These are phyloP conservation scores for Gnomoniopsis sp. DNA, from an alignment of 2,329 filamentous ascomycete species.

Conservation along the genomic window DNA sequence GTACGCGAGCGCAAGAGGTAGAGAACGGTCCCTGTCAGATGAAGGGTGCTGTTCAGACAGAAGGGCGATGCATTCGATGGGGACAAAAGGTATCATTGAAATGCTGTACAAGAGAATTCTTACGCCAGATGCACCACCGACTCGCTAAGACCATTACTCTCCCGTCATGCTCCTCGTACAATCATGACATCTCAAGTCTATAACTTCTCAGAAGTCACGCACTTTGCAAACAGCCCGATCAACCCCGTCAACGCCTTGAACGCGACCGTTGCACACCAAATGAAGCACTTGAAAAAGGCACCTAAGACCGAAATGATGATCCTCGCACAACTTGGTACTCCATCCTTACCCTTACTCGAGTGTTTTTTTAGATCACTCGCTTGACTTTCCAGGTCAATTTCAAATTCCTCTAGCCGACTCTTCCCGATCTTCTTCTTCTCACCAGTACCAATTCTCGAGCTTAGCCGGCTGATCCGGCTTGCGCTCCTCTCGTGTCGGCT, in stretches of 20 bases:
- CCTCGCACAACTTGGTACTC: conserved; percentile 47
- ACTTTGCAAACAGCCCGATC: conserved; percentile 49
- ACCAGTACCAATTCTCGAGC: conserved; percentile 22
- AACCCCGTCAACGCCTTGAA: conserved; percentile 52
- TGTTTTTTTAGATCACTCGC: conserved; percentile 43
- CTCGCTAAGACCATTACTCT: conserved; percentile 11
- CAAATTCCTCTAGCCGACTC: conserved; percentile 53
- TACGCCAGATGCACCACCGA: conserved; percentile 3
- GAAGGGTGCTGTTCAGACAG: neutral
- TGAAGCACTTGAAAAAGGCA: conserved; percentile 53
- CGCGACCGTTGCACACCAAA: conserved; percentile 54
- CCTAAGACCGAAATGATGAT: conserved; percentile 48
- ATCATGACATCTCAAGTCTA: conserved; percentile 19
- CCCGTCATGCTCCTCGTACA: conserved; percentile 11
- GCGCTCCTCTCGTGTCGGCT: conserved; percentile 23
- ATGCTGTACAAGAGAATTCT: conserved; percentile 8
- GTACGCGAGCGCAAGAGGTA: conserved; percentile 60
- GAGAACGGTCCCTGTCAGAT: conserved; percentile 13
- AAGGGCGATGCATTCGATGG: neutral
- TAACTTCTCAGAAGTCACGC: conserved; percentile 42
- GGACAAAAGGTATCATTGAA: conserved; percentile 17
- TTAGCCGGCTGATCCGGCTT: conserved; percentile 29
- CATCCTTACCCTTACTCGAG: conserved; percentile 40
- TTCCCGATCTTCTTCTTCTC: conserved; percentile 20
- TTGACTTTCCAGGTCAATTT: conserved; percentile 63